Percentiles rank a stretch among this genome's conserved stretches.
These are phyloP conservation scores for Fraxinus xanthoxyloides DNA, from an alignment of 305 asterid species.

Conservation along the genomic window DNA sequence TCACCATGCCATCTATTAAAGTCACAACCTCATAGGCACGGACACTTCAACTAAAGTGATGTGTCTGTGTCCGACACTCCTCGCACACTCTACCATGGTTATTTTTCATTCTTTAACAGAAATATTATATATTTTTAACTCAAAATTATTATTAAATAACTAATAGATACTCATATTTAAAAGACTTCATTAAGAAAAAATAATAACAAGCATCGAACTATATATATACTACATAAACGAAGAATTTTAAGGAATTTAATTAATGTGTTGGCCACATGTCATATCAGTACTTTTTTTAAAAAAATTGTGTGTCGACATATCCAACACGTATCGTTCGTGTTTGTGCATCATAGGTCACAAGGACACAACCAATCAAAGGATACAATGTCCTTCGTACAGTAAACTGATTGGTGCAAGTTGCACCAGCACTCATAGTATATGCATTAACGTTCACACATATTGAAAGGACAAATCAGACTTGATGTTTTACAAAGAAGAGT, in stretches of 20 bases:
- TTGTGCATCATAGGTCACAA: not conserved
- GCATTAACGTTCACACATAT: not conserved
- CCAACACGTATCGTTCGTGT: not conserved
- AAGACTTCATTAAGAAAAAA: not conserved
- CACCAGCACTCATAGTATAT: slow-evolving; percentile 5
- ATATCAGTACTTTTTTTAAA: not conserved
- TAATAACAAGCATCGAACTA: not conserved
- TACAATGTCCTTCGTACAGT: slow-evolving; percentile 13
- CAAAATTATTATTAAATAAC: not conserved
- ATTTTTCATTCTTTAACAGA: not conserved
- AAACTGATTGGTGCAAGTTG: slow-evolving; percentile 3
- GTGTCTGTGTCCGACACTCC: not conserved
- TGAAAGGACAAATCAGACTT: slow-evolving; percentile 8
- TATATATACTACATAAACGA: not conserved
- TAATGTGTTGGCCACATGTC: not conserved
- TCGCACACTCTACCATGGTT: not conserved
- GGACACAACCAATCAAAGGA: not conserved
- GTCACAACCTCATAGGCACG: not conserved
- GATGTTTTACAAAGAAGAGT: slow-evolving; percentile 16
- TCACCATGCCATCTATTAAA: slow-evolving; percentile 10
- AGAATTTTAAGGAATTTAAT: not conserved
- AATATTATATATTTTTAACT: too few relatives aligned
- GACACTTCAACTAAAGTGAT: too few relatives aligned
- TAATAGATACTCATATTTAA: not conserved
- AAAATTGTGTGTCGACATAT: not conserved